A percentile compares a stretch with the other conserved stretches of the same genome.
Evolutionary conservation across 768 basidiomycete species (phyloP).

Genomic region (Neoboletus brunneissimus): DNA sequence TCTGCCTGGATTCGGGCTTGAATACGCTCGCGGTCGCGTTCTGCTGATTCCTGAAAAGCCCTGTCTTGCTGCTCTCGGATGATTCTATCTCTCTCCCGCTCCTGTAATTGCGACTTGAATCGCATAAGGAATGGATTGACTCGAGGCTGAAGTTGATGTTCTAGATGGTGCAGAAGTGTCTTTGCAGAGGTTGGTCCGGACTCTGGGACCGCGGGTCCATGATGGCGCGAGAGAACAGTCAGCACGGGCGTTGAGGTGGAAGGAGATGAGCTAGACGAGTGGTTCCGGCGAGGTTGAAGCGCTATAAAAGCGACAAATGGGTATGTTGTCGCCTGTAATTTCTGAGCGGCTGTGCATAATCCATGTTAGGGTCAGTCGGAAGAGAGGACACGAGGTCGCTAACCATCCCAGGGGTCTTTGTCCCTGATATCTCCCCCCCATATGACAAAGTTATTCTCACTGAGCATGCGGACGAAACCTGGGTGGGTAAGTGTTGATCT

Average conservation of each 20-base stretch:
- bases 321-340: slow-evolving; percentile 84
- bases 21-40: slow-evolving; percentile 68
- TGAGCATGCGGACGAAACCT: slow-evolving; percentile 62
- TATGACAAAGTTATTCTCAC: slow-evolving; percentile 72
- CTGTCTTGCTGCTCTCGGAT: slow-evolving; percentile 80
- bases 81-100: slow-evolving; percentile 50
- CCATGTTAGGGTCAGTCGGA: not conserved
- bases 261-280: slow-evolving; percentile 32
- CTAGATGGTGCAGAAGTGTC: slow-evolving; percentile 64
- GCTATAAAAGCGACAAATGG: slow-evolving; percentile 92
- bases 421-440: slow-evolving; percentile 94
- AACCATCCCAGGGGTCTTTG: slow-evolving; percentile 77
- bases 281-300: slow-evolving; percentile 67
- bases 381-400: not conserved
- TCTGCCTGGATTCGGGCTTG: slow-evolving; percentile 51
- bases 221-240: slow-evolving; percentile 83
- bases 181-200: slow-evolving; percentile 59
- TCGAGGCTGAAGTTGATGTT: slow-evolving; percentile 73
- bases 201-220: slow-evolving; percentile 56
- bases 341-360: slow-evolving; percentile 49
- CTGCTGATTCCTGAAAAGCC: slow-evolving; percentile 65
- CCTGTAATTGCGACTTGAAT: slow-evolving; percentile 51
- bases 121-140: slow-evolving; percentile 71
- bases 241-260: slow-evolving; percentile 47
- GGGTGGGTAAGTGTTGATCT: slow-evolving; percentile 78